A percentile compares a stretch with the other conserved stretches of the same genome.
Evolutionary conservation across 2,329 filamentous ascomycete genomes (phyloP).

Genomic region (Curvularia sp.): DNA sequence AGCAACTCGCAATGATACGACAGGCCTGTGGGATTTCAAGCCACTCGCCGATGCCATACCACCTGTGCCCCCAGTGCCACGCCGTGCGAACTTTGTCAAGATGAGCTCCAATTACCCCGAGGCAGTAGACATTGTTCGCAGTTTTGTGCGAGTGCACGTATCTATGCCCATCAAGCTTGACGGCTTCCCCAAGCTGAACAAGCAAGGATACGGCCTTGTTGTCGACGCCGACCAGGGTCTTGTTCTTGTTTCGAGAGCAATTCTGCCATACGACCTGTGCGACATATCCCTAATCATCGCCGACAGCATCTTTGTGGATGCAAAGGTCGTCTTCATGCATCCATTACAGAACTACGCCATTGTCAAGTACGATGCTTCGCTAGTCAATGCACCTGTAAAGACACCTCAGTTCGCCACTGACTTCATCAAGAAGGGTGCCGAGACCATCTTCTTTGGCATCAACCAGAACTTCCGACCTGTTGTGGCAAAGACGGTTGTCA

Average conservation of each 20-base stretch:
- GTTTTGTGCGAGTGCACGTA: slow-evolving; percentile 92
- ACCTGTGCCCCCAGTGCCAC: slow-evolving; percentile 72
- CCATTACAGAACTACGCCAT: slow-evolving; percentile 97
- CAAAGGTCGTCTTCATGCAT: slow-evolving; percentile 94
- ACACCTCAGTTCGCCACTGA: slow-evolving; percentile 83
- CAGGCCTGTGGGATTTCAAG: slow-evolving; percentile 92
- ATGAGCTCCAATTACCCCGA: slow-evolving; percentile 87
- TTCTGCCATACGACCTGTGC: slow-evolving; percentile 95
- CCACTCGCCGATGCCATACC: slow-evolving; percentile 84
- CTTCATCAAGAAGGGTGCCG: slow-evolving; percentile 88
- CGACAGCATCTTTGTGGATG: slow-evolving; percentile 92
- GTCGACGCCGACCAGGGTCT: slow-evolving; percentile 96
- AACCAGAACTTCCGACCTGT: slow-evolving; percentile 95
- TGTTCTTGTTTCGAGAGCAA: slow-evolving; percentile 90
- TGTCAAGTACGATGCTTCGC: slow-evolving; percentile 88
- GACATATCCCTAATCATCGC: slow-evolving; percentile 96
- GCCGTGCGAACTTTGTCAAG: slow-evolving; percentile 89
- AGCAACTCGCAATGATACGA: slow-evolving; percentile 86
- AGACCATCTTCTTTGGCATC: slow-evolving; percentile 97
- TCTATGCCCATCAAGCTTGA: slow-evolving; percentile 96
- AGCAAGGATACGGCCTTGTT: slow-evolving; percentile 96
- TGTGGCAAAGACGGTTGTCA: slow-evolving; percentile 91
- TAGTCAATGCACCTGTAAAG: slow-evolving; percentile 93
- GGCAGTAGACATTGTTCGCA: slow-evolving; percentile 91
- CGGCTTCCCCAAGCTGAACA: slow-evolving; percentile 93